Evolutionary conservation across 495 filamentous ascomycete species (phyloP).

Genomic region (Cladorrhinum samala): DNA sequence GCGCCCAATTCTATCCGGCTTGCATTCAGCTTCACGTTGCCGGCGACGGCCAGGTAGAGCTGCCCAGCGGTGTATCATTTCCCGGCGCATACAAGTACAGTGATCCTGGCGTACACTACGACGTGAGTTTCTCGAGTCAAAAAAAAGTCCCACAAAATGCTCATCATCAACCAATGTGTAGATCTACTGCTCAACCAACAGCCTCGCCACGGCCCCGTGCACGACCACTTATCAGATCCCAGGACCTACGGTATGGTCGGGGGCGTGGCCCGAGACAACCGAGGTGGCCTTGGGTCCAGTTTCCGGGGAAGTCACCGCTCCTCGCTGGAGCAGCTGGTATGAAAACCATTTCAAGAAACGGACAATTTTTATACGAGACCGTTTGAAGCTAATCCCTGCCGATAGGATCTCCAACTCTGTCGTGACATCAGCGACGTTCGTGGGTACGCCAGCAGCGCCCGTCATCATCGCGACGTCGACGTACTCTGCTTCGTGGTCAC

Average conservation of each 20-base stretch:
- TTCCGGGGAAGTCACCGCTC: conserved; percentile 16
- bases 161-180: conserved; percentile 3
- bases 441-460: conserved; percentile 4
- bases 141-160: neutral
- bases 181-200: conserved; percentile 30
- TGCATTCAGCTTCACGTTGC: conserved; percentile 41
- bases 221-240: conserved; percentile 7
- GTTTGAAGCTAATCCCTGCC: neutral
- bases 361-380: too few relatives aligned
- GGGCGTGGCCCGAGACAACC: conserved; percentile 30
- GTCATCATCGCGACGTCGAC: conserved; percentile 20
- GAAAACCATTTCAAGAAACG: neutral
- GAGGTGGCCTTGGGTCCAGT: conserved; percentile 21
- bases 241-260: conserved; percentile 30
- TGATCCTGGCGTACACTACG: conserved; percentile 28
- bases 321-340: conserved; percentile 29
- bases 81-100: conserved; percentile 30
- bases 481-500: conserved; percentile 25
- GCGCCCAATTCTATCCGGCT: conserved; percentile 43
- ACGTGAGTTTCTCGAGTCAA: conserved; percentile 16
- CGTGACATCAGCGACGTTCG: conserved; percentile 26
- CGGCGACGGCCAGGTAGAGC: conserved; percentile 28
- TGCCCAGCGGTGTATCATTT: conserved; percentile 28
- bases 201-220: conserved; percentile 19
- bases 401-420: conserved; percentile 25